These are phyloP conservation scores for Globisporangium emineosum DNA, from an alignment of 352 stramenopile species.

Conservation along the genomic window DNA sequence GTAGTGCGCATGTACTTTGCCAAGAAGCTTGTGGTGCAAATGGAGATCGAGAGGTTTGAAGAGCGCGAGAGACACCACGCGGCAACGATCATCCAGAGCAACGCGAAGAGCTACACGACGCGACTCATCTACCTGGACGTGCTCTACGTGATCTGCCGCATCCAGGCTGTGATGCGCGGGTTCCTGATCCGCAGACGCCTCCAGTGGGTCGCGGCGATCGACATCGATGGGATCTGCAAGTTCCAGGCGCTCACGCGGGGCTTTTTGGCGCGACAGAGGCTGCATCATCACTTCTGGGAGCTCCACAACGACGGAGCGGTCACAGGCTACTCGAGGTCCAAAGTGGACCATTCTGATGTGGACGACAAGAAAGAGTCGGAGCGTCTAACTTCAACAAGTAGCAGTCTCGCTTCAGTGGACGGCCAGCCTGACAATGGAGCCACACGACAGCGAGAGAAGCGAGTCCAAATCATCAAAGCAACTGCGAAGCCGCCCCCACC, in stretches of 20 bases:
- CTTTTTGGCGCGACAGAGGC: conserved; percentile 20
- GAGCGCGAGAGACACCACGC: conserved; percentile 23
- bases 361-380: neutral
- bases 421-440: neutral
- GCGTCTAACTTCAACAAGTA: neutral
- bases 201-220: conserved; percentile 40
- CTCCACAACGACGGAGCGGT: neutral
- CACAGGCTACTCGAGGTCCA: neutral
- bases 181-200: conserved; percentile 57
- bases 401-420: neutral
- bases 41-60: conserved; percentile 14
- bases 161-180: conserved; percentile 67
- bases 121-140: conserved; percentile 81
- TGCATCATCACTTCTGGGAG: neutral
- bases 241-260: conserved; percentile 51
- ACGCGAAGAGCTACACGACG: conserved; percentile 50
- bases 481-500: neutral
- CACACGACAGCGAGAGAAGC: neutral
- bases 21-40: conserved; percentile 9
- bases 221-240: conserved; percentile 41
- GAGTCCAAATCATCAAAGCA: neutral
- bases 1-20: conserved; percentile 31
- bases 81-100: conserved; percentile 54
- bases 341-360: neutral
- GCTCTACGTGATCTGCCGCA: conserved; percentile 74